Percentiles rank a stretch among this genome's conserved stretches.
phyloP scores from a whole-genome alignment of 2,329 filamentous ascomycete species.

The Xylaria sp. region DNA sequence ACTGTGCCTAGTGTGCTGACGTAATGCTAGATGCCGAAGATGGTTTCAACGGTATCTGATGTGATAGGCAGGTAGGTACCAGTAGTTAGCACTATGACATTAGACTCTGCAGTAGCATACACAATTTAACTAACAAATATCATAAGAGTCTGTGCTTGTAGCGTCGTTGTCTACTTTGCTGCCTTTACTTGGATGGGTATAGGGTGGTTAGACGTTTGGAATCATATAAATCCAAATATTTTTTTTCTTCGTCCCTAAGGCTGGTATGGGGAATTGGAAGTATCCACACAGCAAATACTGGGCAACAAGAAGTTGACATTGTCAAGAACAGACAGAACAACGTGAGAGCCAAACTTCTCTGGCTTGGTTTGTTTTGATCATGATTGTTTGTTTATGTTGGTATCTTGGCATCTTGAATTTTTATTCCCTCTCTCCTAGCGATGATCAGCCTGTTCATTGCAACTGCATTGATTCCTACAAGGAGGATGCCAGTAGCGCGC shows the following conservation, averaged over 20 bases:
- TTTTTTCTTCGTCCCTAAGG: not conserved
- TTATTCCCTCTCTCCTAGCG: not conserved
- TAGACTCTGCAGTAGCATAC: not conserved
- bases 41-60: not conserved
- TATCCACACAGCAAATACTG: not conserved
- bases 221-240: not conserved
- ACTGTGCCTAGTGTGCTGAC: not conserved
- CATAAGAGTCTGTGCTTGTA: not conserved
- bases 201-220: not conserved
- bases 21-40: not conserved
- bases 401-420: not conserved
- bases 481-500: not conserved
- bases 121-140: not conserved
- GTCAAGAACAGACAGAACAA: not conserved
- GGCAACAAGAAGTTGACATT: too few relatives aligned
- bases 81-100: not conserved
- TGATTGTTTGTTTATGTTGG: not conserved
- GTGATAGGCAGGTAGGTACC: not conserved
- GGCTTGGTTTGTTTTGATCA: not conserved
- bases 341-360: not conserved
- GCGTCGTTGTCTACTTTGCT: not conserved
- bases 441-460: not conserved
- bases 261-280: not conserved
- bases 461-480: constrained; percentile 1
- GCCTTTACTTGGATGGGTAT: not conserved